These are phyloP conservation scores for Centaurea solstitialis DNA, from an alignment of 129 eudicot genomes.

Conservation along the genomic window DNA sequence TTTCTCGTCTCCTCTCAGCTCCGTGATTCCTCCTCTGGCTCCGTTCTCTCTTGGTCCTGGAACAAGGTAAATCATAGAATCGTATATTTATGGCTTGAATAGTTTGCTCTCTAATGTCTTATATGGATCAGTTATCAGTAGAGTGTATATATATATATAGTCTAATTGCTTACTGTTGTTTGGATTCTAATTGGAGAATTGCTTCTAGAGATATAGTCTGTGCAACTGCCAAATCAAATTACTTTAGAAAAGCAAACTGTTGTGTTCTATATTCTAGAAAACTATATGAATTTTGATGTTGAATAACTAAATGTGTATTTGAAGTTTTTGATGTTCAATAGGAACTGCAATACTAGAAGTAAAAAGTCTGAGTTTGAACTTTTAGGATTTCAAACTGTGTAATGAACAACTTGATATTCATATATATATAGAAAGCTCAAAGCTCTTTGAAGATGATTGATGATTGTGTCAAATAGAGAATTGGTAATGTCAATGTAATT, in stretches of 20 bases:
- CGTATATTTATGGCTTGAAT: no score
- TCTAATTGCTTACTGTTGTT: not conserved
- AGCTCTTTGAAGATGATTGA: not conserved
- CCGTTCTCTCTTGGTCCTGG: conserved; percentile 87
- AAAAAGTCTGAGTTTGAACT: not conserved
- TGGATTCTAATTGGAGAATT: not conserved
- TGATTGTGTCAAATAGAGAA: not conserved
- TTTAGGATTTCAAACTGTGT: not conserved
- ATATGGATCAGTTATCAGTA: no score
- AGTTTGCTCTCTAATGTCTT: not conserved
- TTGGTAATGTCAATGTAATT: no score
- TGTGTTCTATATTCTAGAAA: not conserved
- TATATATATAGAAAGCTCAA: no score
- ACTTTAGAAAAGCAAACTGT: not conserved
- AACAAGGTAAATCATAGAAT: conserved; percentile 89
- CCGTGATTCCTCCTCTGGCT: conserved; percentile 71
- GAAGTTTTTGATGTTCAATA: not conserved
- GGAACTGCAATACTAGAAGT: no score
- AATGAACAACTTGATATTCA: not conserved
- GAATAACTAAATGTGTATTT: not conserved
- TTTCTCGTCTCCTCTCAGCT: conserved; percentile 76
- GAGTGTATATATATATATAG: no score
- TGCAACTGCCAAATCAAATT: not conserved
- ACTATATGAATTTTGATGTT: not conserved
- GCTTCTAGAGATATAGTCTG: not conserved